These are phyloP conservation scores for Pelargonium myrrhifolium DNA, from an alignment of 441 rosid genomes.

Conservation along the genomic window DNA sequence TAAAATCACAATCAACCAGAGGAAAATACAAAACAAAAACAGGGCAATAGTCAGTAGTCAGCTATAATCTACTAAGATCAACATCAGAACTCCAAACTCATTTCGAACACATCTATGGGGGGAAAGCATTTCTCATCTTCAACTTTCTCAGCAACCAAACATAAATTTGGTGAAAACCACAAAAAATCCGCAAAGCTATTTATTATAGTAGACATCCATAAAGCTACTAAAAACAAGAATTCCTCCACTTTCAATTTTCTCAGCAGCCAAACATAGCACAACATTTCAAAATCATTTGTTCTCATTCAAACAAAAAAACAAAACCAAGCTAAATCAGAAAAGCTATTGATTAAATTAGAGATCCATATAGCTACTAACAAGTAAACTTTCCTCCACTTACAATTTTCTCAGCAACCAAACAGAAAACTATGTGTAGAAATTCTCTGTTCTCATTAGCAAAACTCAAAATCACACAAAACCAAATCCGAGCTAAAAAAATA, in stretches of 20 bases:
- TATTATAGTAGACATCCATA: too few species aligned
- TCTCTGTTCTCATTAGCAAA: not conserved
- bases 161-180: too few species aligned
- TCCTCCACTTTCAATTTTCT: too few species aligned
- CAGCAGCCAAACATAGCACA: too few species aligned
- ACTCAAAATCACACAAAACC: not conserved
- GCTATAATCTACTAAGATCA: not conserved
- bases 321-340: not conserved
- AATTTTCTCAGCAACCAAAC: conserved; percentile 4
- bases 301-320: too few species aligned
- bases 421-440: not conserved
- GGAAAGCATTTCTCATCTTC: too few species aligned
- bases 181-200: not conserved
- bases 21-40: not conserved
- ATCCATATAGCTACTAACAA: not conserved
- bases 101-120: not conserved
- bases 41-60: not conserved
- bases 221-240: too few species aligned
- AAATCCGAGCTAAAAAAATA: not conserved
- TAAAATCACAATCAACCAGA: not conserved
- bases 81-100: not conserved
- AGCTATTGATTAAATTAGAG: too few species aligned
- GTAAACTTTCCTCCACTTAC: not conserved
- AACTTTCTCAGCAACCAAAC: too few species aligned
- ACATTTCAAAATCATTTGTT: too few species aligned